These are phyloP conservation scores for Petrea volubilis DNA, from an alignment of 257 asterid genomes.

Conservation along the genomic window DNA sequence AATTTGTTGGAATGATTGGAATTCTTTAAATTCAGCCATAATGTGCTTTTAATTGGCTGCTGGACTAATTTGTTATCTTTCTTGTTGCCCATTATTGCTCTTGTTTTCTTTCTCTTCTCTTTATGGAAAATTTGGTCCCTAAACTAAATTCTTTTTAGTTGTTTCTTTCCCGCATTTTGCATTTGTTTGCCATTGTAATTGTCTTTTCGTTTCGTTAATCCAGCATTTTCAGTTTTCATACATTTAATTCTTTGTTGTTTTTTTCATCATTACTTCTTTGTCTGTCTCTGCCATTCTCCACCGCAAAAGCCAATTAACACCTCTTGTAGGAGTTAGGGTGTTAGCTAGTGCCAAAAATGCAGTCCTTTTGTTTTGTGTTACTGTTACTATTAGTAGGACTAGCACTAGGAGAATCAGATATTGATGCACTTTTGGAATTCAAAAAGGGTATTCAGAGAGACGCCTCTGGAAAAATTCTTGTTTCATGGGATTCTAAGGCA, in stretches of 20 bases:
- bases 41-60: constrained; percentile 30
- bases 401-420: constrained; percentile 50
- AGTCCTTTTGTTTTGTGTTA: constrained; percentile 42
- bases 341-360: constrained; percentile 38
- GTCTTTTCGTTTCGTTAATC: not conserved
- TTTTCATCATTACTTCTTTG: not conserved
- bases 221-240: not conserved
- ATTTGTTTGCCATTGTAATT: constrained; percentile 6
- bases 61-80: constrained; percentile 9
- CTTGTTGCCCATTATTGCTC: constrained; percentile 20
- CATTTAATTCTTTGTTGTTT: not conserved
- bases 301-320: not conserved
- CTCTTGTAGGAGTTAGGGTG: not conserved
- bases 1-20: constrained; percentile 31
- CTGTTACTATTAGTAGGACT: constrained; percentile 43
- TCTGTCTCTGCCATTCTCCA: not conserved
- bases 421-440: constrained; percentile 58
- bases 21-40: constrained; percentile 20
- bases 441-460: constrained; percentile 66
- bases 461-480: constrained; percentile 51
- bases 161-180: constrained; percentile 1
- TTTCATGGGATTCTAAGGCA: constrained; percentile 82
- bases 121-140: not conserved
- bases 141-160: not conserved
- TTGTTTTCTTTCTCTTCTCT: not conserved